Conservation (phyloP, 371 early-diverging fungal species). For the Apophysomyces ossiformis region DNA sequence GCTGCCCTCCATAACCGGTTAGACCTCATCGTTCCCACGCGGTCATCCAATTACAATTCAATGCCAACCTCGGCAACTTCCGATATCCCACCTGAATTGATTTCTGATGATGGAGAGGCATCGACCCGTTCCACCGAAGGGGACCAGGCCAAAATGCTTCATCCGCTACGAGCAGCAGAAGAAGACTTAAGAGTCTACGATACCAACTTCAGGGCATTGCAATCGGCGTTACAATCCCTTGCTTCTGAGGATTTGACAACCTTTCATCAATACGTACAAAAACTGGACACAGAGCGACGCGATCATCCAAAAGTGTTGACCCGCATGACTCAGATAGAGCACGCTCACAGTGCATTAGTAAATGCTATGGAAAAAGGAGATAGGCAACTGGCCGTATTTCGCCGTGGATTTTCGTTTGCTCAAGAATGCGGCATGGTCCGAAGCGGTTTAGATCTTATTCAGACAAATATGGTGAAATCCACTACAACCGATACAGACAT, state of each 20-base stretch:
- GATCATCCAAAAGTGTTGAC: constrained; percentile 22
- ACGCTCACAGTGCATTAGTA: constrained; percentile 19
- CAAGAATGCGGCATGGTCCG: constrained; percentile 34
- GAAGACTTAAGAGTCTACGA: constrained; percentile 44
- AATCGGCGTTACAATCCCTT: constrained; percentile 36
- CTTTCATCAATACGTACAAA: neutral
- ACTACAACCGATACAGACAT: constrained; percentile 43
- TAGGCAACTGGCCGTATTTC: constrained; percentile 25
- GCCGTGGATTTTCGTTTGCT: constrained; percentile 38
- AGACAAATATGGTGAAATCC: constrained; percentile 51
- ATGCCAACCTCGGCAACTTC: constrained; percentile 21
- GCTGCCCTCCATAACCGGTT: constrained; percentile 37
- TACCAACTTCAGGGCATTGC: constrained; percentile 36
- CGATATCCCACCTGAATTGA: constrained; percentile 15
- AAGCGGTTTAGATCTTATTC: constrained; percentile 54
- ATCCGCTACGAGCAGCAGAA: constrained; percentile 47
- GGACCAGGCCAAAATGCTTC: constrained; percentile 25
- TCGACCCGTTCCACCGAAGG: constrained; percentile 12
- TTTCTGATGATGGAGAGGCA: constrained; percentile 21
- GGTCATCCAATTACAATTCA: constrained; percentile 22
- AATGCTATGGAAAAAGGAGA: constrained; percentile 33
- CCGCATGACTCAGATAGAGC: constrained; percentile 26
- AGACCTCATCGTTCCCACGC: constrained; percentile 38
- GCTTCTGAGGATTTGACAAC: constrained; percentile 27
- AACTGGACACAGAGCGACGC: constrained; percentile 17